Conservation (phyloP, 169 alveolate genomes). For the Cryptosporidium meleagridis region DNA sequence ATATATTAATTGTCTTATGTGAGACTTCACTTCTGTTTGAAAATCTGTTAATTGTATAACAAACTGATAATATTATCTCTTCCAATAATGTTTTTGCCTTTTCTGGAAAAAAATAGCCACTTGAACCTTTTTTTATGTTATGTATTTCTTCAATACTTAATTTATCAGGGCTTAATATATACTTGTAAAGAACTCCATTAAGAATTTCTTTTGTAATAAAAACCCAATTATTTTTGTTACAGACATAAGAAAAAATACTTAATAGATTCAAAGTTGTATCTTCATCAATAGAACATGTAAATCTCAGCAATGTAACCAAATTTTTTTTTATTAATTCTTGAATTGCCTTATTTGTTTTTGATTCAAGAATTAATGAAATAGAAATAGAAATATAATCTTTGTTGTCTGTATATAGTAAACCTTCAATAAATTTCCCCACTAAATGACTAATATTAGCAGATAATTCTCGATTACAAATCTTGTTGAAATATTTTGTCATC, state of each 20-base stretch:
- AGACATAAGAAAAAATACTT: constrained; percentile 25
- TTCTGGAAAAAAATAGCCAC: constrained; percentile 21
- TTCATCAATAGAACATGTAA: constrained; percentile 30
- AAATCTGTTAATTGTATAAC: constrained; percentile 17
- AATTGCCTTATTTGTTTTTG: not conserved
- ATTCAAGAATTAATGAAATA: constrained; percentile 38
- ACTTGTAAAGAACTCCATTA: constrained; percentile 37
- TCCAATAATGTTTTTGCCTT: constrained; percentile 32
- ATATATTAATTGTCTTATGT: constrained; percentile 17
- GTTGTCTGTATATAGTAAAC: constrained; percentile 53
- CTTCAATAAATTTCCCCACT: constrained; percentile 35
- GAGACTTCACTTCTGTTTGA: constrained; percentile 34
- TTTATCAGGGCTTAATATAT: not conserved
- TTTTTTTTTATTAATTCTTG: constrained; percentile 25
- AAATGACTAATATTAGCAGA: constrained; percentile 18
- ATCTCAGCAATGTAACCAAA: constrained; percentile 6
- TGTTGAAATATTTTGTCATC: constrained; percentile 22
- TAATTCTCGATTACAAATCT: not conserved
- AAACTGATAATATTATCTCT: constrained; percentile 26
- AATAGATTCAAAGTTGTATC: constrained; percentile 35
- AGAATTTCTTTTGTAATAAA: constrained; percentile 51
- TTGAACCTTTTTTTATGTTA: not conserved
- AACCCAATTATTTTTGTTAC: constrained; percentile 34
- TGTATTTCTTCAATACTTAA: not conserved
- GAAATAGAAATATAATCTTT: constrained; percentile 55